phyloP scores from a whole-genome alignment of 495 filamentous ascomycete species.

The Penicillium canariense region DNA sequence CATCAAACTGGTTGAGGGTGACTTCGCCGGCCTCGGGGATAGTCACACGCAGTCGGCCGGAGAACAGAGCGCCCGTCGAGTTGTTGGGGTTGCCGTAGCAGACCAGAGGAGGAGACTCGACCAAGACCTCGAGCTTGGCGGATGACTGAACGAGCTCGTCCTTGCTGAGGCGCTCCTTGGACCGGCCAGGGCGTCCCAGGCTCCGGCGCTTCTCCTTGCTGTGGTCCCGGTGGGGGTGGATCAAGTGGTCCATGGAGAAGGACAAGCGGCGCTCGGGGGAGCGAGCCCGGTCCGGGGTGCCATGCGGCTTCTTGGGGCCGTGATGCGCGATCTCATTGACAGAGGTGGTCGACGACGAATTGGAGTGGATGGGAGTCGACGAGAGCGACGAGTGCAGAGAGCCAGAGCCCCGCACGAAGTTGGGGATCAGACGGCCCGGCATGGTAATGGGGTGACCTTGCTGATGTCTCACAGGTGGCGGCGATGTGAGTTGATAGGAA shows the following conservation, averaged over 20 bases:
- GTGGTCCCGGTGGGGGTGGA: constrained; percentile 45
- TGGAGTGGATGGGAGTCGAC: constrained; percentile 40
- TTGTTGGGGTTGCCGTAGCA: constrained; percentile 72
- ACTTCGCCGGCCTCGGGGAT: constrained; percentile 57
- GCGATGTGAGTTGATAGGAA: background rate
- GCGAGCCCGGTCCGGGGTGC: constrained; percentile 29
- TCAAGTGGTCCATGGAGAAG: constrained; percentile 44
- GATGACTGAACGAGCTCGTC: constrained; percentile 31
- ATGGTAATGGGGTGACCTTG: constrained; percentile 29
- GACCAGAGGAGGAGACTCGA: constrained; percentile 88
- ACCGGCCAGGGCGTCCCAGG: constrained; percentile 36
- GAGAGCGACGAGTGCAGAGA: constrained; percentile 34
- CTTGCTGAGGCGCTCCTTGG: constrained; percentile 37
- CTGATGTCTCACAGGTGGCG: background rate
- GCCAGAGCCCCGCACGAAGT: constrained; percentile 43
- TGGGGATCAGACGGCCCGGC: constrained; percentile 49
- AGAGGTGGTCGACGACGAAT: constrained; percentile 41
- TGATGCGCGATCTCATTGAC: constrained; percentile 40
- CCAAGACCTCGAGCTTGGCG: constrained; percentile 67
- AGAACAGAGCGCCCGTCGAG: constrained; percentile 85
- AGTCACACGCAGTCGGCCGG: constrained; percentile 73
- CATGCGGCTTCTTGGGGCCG: constrained; percentile 34
- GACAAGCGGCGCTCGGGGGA: constrained; percentile 47
- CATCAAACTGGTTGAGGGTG: constrained; percentile 66
- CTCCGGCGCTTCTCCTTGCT: constrained; percentile 45